These are phyloP conservation scores for Cardamine resedifolia DNA, from an alignment of 345 rosid species.

Conservation along the genomic window DNA sequence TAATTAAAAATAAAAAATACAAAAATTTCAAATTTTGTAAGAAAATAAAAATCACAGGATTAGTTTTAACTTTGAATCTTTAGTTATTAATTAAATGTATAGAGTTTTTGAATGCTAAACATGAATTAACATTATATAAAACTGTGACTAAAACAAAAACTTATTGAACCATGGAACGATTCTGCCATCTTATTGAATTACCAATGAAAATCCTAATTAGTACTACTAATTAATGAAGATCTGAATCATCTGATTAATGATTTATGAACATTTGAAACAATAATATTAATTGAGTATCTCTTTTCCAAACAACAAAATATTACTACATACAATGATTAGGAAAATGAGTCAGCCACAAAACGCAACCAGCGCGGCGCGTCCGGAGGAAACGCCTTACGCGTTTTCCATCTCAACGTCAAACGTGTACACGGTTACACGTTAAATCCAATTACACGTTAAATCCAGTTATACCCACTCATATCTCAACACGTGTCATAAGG, in stretches of 20 bases:
- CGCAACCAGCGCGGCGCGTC: slow-evolving; percentile 24
- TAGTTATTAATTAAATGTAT: background rate
- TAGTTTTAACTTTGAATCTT: background rate
- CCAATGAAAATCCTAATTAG: background rate
- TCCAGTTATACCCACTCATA: background rate
- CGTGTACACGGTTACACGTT: slow-evolving; percentile 21
- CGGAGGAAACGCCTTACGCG: slow-evolving; percentile 24
- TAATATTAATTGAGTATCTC: slow-evolving; percentile 5
- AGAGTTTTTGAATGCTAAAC: background rate
- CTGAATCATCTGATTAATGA: background rate
- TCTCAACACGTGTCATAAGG: background rate
- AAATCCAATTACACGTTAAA: slow-evolving; percentile 8
- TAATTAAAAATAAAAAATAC: background rate
- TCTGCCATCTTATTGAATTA: background rate
- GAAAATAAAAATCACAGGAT: background rate
- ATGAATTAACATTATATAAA: background rate
- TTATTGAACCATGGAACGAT: background rate
- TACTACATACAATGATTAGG: background rate
- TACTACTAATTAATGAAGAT: background rate
- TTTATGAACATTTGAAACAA: background rate
- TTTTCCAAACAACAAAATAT: background rate
- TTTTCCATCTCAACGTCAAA: slow-evolving; percentile 9
- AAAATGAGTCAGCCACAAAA: slow-evolving; percentile 21
- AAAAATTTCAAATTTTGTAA: background rate
- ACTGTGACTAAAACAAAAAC: background rate